Evolutionary conservation across 257 asterid species (phyloP), one percentile per base, ranked within the genome.

Genomic region (Jacaranda mimosifolia): DNA sequence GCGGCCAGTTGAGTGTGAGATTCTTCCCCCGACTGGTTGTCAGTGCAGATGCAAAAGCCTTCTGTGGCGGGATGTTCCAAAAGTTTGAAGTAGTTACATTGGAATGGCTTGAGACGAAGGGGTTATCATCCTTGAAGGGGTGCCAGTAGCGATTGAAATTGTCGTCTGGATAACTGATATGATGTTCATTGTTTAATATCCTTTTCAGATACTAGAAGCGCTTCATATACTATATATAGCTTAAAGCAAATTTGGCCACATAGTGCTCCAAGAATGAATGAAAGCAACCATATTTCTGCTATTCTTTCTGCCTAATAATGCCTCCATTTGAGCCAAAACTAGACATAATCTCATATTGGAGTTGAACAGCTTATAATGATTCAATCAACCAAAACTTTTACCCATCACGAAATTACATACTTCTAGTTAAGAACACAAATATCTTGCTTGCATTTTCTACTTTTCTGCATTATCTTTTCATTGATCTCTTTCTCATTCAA

Each of bases 51-150:
- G 85, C 56, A 58, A 95, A 91, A 14, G 85, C 89, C 79, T 75
- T 81, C 52, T 26, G 62, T 3, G 99, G 99, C 36, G 99, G 99
- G 52, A 74, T 68, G 86, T 95, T 93, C 98, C 97, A 93, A 52
- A 90, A 89, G 38, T 82, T 59, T 26, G 89, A 64, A 36, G 89
- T 32, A 5, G 79, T 85, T 40, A 90, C 86, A 12, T 80, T 85
- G n/a, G 91, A 77, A 19, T 91, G 91, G 66, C 93, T 87, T 35
- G 86, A 46, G 39, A 85, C 90, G 32, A 78, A 80, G 9, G 92
- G 96, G 65, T 86, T 83, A 0, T 77, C 60, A 70, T 89, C 94
- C 80, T 71, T 64, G 63, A 85, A 83, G 10, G 94, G 85, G 49
- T 86, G 86, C 99, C 99, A 95, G 70, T 70, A 83, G 8, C 99